phyloP scores from a whole-genome alignment of 495 filamentous ascomycete species.

The Trichocladium antarcticum region DNA sequence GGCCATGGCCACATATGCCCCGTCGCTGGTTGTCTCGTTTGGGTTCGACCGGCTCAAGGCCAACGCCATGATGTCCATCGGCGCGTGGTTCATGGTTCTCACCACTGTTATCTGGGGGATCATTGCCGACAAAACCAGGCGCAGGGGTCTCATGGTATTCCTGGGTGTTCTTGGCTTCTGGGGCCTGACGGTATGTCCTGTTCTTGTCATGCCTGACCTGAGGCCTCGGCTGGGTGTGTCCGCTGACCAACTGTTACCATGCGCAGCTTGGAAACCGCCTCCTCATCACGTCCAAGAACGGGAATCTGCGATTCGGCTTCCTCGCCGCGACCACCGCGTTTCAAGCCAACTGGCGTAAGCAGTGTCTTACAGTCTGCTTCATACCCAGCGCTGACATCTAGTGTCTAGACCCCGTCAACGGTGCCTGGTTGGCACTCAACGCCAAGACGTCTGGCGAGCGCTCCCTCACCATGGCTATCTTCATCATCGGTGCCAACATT shows the following conservation, averaged over 20 bases:
- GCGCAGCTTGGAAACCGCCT: constrained; percentile 20
- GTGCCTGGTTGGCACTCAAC: constrained; percentile 32
- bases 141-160: constrained; percentile 16
- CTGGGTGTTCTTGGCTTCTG: constrained; percentile 17
- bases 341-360: constrained; percentile 43
- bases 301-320: constrained; percentile 32
- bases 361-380: no score
- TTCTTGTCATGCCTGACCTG: background rate
- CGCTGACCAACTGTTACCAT: no score
- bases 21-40: constrained; percentile 32
- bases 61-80: constrained; percentile 42
- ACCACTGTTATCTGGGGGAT: constrained; percentile 37
- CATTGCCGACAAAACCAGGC: constrained; percentile 23
- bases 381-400: background rate
- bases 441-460: constrained; percentile 25
- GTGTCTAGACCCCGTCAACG: constrained; percentile 26
- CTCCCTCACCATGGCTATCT: constrained; percentile 33
- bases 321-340: constrained; percentile 40
- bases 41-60: constrained; percentile 40
- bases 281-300: constrained; percentile 37
- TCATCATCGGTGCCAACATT: constrained; percentile 46
- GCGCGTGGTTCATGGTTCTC: constrained; percentile 25
- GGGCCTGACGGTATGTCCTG: constrained; percentile 19
- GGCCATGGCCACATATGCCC: constrained; percentile 33
- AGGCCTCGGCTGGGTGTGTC: no score